Conservation (phyloP, 2,329 filamentous ascomycete species). For the Coleophoma crateriformis region DNA sequence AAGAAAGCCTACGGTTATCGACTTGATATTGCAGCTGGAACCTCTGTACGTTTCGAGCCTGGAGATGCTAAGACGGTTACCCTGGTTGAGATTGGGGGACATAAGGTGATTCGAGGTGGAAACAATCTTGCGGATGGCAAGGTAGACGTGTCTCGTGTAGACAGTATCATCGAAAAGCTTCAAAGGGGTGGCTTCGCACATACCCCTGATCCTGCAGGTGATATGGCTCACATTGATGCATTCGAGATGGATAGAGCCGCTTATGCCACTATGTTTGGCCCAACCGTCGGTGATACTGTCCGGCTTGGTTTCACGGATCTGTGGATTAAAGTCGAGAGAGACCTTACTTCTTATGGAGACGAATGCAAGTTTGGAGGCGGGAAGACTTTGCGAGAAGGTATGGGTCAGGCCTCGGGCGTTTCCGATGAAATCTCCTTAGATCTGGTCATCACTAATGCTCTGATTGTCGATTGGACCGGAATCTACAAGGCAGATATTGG, state of each 20-base stretch:
- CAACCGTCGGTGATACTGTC: constrained; percentile 82
- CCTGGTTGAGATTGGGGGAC: constrained; percentile 81
- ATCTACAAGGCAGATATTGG: constrained; percentile 98
- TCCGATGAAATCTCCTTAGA: constrained; percentile 70
- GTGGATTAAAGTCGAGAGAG: constrained; percentile 86
- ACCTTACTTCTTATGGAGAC: constrained; percentile 80
- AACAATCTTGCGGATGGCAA: constrained; percentile 72
- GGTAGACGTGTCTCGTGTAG: constrained; percentile 57
- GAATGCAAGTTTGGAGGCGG: constrained; percentile 95
- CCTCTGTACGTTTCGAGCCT: constrained; percentile 88
- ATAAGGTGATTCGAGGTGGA: constrained; percentile 75
- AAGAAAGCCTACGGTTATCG: constrained; percentile 76
- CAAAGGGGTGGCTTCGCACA: constrained; percentile 75
- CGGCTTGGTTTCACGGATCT: constrained; percentile 78
- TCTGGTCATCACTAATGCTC: constrained; percentile 80
- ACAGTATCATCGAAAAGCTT: constrained; percentile 62
- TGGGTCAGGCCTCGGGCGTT: constrained; percentile 85
- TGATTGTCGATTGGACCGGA: constrained; percentile 85
- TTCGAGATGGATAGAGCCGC: constrained; percentile 71
- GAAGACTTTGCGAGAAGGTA: constrained; percentile 89
- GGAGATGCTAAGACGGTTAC: constrained; percentile 88
- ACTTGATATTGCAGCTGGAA: constrained; percentile 86
- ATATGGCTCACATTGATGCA: constrained; percentile 48
- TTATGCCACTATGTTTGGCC: constrained; percentile 88
- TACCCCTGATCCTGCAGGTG: constrained; percentile 54